These are phyloP conservation scores for Prunus kanzakura DNA, from an alignment of 306 rosid species.

Conservation along the genomic window DNA sequence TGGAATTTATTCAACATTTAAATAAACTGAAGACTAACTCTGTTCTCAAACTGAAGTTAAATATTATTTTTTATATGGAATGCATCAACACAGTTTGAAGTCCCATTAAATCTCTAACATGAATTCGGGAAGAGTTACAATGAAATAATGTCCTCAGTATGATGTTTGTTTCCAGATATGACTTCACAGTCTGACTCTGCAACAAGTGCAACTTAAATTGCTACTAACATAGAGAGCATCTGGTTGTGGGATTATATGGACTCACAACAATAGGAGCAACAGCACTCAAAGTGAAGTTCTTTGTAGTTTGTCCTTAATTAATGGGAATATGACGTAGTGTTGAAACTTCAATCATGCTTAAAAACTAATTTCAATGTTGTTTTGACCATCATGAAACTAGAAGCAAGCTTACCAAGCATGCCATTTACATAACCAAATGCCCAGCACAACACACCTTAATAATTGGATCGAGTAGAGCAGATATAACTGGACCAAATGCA, in stretches of 20 bases:
- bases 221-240: background rate
- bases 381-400: background rate
- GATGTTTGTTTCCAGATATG: background rate
- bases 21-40: background rate
- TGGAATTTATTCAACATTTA: conserved; percentile 3
- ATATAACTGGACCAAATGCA: conserved; percentile 80
- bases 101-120: conserved; percentile 11
- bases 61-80: conserved; percentile 5
- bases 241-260: background rate
- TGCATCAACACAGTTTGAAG: conserved; percentile 13
- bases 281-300: conserved; percentile 4
- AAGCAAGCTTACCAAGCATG: background rate
- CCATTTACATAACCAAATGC: background rate
- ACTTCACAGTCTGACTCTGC: background rate
- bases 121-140: background rate
- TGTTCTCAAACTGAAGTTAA: background rate
- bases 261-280: background rate
- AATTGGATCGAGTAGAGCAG: conserved; percentile 90
- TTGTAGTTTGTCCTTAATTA: conserved; percentile 10
- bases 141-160: background rate
- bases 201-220: background rate
- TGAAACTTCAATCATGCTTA: background rate
- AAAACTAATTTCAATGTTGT: background rate
- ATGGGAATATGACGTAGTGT: background rate
- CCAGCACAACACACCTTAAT: conserved; percentile 58